Percentiles rank a stretch among this genome's conserved stretches.
Conservation (phyloP, 2,329 filamentous ascomycete genomes). For the Trichoderma sp. region DNA sequence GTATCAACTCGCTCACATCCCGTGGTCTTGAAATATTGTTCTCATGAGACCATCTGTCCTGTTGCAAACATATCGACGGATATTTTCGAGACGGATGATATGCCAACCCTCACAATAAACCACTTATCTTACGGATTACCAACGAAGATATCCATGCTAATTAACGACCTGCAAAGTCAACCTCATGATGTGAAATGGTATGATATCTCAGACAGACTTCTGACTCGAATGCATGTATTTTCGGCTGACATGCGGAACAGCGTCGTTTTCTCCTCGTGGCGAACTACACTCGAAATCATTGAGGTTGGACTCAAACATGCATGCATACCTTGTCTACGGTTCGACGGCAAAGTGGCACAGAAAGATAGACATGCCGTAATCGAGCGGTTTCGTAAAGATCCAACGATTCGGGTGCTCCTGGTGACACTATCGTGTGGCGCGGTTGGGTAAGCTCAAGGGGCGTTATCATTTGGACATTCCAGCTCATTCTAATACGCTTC, state of each 20-base stretch:
- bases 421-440: constrained; percentile 54
- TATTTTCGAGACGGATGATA: background rate
- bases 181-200: constrained; percentile 2
- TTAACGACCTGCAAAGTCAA: background rate
- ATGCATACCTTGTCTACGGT: constrained; percentile 40
- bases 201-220: background rate
- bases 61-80: background rate
- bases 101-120: background rate
- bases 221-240: background rate
- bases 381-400: constrained; percentile 42
- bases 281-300: constrained; percentile 49
- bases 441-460: constrained; percentile 44
- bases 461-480: background rate
- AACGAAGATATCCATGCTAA: background rate
- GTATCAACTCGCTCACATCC: background rate
- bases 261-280: constrained; percentile 55
- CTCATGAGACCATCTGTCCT: background rate
- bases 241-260: constrained; percentile 31
- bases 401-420: constrained; percentile 44
- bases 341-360: constrained; percentile 50
- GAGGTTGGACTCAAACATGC: constrained; percentile 40
- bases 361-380: constrained; percentile 44
- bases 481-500: background rate
- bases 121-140: background rate
- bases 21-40: background rate